Percentiles rank a stretch among this genome's conserved stretches.
phyloP scores from a whole-genome alignment of 768 basidiomycete genomes.

The Russula emetica region DNA sequence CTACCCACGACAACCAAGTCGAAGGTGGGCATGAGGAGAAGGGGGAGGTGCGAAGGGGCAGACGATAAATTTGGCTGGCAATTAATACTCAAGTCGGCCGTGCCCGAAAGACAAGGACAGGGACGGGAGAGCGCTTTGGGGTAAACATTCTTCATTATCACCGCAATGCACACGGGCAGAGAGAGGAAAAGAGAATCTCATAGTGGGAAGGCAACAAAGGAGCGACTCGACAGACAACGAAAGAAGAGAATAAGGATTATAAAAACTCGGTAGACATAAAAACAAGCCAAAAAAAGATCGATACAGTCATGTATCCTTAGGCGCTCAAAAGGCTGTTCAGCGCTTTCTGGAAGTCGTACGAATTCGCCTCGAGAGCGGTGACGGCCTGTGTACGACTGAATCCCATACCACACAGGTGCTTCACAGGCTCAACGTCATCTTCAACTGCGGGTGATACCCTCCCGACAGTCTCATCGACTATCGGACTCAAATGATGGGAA shows the following conservation, averaged over 20 bases:
- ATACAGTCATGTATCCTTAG: constrained; percentile 1
- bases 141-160: neutral
- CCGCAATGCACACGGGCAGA: neutral
- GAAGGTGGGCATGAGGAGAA: constrained; percentile 46
- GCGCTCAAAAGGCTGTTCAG: constrained; percentile 65
- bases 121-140: constrained; percentile 3
- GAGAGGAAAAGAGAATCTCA: neutral
- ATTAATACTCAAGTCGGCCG: constrained; percentile 14
- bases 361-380: constrained; percentile 75
- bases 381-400: constrained; percentile 82
- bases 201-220: constrained; percentile 12
- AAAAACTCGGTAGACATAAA: neutral
- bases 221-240: constrained; percentile 13
- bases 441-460: constrained; percentile 50
- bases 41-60: constrained; percentile 4
- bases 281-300: constrained; percentile 17
- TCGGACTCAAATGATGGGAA: constrained; percentile 35
- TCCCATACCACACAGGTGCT: constrained; percentile 83
- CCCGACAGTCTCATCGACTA: constrained; percentile 42
- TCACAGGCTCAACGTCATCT: constrained; percentile 73
- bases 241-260: constrained; percentile 1
- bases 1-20: constrained; percentile 71
- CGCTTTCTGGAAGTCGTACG: constrained; percentile 77
- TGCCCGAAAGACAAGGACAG: constrained; percentile 7
- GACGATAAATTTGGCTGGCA: neutral